Base-by-base conservation (phyloP, 1,284 basidiomycete species). In the Leccinum insigne region DNA sequence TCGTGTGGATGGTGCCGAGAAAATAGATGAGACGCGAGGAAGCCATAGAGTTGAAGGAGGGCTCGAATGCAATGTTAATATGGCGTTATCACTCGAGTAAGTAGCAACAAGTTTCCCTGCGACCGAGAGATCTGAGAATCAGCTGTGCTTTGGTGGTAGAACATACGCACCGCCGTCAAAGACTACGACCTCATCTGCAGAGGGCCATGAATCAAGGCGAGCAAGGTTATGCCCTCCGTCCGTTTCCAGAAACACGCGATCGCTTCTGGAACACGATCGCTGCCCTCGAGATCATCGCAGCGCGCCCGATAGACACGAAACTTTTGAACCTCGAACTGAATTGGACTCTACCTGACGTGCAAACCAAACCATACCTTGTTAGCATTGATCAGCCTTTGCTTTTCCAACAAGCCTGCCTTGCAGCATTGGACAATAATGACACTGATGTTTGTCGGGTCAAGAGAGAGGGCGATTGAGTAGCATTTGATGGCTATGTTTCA, bases 191-290 rank as follows among this genome's bases (percentile, higher is more conserved):
- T 85, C 82, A 66, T 91, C 86, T 26, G 86, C 84, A 3, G 78
- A 75, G 47, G 77, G 73, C 86, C 89, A 91, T 58, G 73, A 77
- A 14, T 78, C 80, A 10, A 80, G 73, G 59, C 74, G 81, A 72
- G 78, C 73, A 58, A 91, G 73, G 66, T 79, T 80, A 58, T 77
- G 77, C 18, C 81, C 84, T 58, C 78, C 71, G 29, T 82, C 79
- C 14, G 77, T 76, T 60, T 87, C 80, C 67, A 78, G 72, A 90
- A 94, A 72, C 83, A 90, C 71, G 85, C 91, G 3, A 80, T 88
- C 4, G 94, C 93, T 0, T 89, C 92, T 98, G 92, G 92, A 94
- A 35, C 10, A 4, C 35, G 35, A 35, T 35, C 10, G 11, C 35
- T 38, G 11, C 35, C 35, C 11, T 38, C 35, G 35, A 38, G 35